Percentiles rank a stretch among this genome's conserved stretches.
These are phyloP conservation scores for Cupressus sempervirens DNA, from an alignment of 75 land plant genomes.

Conservation along the genomic window DNA sequence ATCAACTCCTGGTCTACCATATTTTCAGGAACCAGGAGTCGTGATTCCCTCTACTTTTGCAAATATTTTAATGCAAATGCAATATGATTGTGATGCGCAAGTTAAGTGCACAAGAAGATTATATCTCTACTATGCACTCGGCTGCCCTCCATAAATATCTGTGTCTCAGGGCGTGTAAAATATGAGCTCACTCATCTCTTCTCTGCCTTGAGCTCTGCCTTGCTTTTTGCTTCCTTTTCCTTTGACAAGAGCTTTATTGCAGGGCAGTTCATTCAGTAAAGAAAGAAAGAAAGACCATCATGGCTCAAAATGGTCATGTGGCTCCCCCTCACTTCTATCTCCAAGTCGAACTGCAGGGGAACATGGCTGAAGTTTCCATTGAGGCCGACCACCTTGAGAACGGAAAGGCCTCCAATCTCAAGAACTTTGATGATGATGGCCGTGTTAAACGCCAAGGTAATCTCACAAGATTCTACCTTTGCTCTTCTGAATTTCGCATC, in stretches of 20 bases:
- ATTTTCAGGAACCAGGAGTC: neutral
- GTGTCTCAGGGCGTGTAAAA: neutral
- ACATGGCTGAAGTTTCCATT: neutral
- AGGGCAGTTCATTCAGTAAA: neutral
- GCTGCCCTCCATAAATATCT: neutral
- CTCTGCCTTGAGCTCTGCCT: neutral
- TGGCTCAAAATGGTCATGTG: neutral
- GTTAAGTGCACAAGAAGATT: neutral
- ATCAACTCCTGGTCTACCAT: neutral
- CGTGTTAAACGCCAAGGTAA: constrained; percentile 42
- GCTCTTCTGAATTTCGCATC: no score
- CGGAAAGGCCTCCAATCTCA: constrained; percentile 7
- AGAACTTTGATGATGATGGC: constrained; percentile 60
- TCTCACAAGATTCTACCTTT: neutral
- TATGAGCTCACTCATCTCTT: neutral
- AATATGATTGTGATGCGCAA: neutral
- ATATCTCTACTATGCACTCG: neutral
- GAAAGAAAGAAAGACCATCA: neutral
- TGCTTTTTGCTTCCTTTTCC: neutral
- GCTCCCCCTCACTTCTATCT: neutral
- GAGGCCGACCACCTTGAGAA: neutral
- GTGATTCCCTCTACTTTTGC: neutral
- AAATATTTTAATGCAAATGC: neutral
- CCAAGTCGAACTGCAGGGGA: constrained; percentile 10
- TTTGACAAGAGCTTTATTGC: no score